phyloP scores from a whole-genome alignment of 345 rosid genomes.

The Nephelium lappaceum region DNA sequence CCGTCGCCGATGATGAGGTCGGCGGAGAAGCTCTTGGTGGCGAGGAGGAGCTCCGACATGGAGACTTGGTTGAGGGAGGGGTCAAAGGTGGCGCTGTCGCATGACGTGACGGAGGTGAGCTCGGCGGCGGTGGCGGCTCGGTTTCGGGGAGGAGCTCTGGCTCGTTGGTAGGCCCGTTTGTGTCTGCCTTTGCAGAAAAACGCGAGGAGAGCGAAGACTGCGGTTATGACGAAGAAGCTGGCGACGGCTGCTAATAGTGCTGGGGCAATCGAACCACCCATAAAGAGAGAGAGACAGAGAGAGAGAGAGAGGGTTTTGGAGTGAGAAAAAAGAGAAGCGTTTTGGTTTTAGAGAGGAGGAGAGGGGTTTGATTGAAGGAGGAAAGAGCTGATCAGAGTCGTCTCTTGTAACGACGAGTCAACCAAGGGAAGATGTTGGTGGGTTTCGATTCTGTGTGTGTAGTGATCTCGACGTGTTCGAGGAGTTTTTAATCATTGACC shows the following conservation, averaged over 20 bases:
- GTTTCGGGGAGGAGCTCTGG: conserved; percentile 14
- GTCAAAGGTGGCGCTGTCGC: conserved; percentile 61
- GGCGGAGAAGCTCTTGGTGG: conserved; percentile 70
- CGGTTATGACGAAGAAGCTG: conserved; percentile 30
- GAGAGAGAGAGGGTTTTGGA: conserved; percentile 1
- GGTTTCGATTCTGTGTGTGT: conserved; percentile 9
- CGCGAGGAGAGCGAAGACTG: conserved; percentile 29
- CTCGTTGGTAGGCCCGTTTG: conserved; percentile 10
- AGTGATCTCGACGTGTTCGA: background rate
- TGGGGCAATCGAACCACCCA: conserved; percentile 14
- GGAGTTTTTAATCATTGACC: background rate
- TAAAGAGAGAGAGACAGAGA: conserved; percentile 10
- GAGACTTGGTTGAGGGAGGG: conserved; percentile 55
- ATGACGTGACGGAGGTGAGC: conserved; percentile 24
- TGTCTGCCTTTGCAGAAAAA: conserved; percentile 33
- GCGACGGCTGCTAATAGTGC: conserved; percentile 30
- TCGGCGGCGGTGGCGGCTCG: conserved; percentile 26
- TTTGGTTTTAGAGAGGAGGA: background rate
- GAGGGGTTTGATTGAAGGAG: background rate
- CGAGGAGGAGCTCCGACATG: conserved; percentile 61
- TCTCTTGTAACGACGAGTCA: conserved; percentile 41
- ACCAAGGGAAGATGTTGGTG: conserved; percentile 16
- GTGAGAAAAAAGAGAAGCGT: background rate
- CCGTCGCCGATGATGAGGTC: conserved; percentile 85
- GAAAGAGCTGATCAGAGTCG: conserved; percentile 16